These are phyloP conservation scores for Saccharomycopsis capsularis DNA, from an alignment of 805 yeast genomes.

Conservation along the genomic window DNA sequence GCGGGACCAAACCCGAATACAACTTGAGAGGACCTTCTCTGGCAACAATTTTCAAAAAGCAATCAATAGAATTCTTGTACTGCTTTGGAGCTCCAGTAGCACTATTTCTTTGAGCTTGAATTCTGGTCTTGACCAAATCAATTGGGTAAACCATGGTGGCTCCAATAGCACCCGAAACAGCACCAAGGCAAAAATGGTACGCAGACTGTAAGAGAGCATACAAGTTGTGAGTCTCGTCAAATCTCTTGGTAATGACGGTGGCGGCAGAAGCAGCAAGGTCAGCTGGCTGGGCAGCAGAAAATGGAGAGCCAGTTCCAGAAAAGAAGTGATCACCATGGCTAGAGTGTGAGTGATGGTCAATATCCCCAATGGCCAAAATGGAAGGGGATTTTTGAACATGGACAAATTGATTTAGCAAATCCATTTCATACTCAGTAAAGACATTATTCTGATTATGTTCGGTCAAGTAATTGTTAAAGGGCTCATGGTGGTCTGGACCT, in stretches of 20 bases:
- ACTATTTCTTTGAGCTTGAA: slow-evolving; percentile 87
- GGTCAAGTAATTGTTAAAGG: slow-evolving; percentile 4
- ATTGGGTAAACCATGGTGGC: slow-evolving; percentile 98
- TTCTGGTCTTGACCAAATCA: slow-evolving; percentile 90
- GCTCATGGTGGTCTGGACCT: background rate
- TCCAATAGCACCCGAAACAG: slow-evolving; percentile 95
- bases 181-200: slow-evolving; percentile 83
- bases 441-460: background rate
- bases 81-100: slow-evolving; percentile 29
- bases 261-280: background rate
- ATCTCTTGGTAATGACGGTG: background rate
- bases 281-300: slow-evolving; percentile 1
- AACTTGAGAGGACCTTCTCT: slow-evolving; percentile 59
- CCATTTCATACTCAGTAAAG: slow-evolving; percentile 11
- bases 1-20: slow-evolving; percentile 91
- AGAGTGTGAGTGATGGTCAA: background rate
- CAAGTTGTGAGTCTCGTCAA: slow-evolving; percentile 23
- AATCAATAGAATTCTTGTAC: slow-evolving; percentile 78
- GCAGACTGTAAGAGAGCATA: slow-evolving; percentile 76
- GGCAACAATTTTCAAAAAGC: slow-evolving; percentile 68
- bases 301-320: background rate
- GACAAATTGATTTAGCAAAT: slow-evolving; percentile 32
- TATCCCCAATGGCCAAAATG: too few species aligned
- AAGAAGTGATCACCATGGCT: background rate
- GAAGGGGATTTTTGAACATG: slow-evolving; percentile 22